A percentile compares a stretch with the other conserved stretches of the same genome.
These are phyloP conservation scores for Furcasterigmium furcatum DNA, from an alignment of 2,329 filamentous ascomycete species.

Conservation along the genomic window DNA sequence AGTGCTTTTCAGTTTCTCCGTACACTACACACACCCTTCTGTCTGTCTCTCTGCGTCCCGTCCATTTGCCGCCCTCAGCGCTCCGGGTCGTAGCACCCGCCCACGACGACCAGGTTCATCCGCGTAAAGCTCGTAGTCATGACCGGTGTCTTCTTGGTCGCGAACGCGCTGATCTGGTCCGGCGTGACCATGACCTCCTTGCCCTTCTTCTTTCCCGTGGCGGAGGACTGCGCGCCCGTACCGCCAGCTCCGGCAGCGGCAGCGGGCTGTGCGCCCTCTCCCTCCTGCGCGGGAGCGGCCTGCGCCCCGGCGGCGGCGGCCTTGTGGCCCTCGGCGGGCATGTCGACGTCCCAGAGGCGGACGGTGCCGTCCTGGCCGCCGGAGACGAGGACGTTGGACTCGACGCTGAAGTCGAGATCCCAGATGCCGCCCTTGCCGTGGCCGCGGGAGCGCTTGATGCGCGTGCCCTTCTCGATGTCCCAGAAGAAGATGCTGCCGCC, in stretches of 20 bases:
- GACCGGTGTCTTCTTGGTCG: slow-evolving; percentile 93
- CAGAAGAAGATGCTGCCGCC: slow-evolving; percentile 90
- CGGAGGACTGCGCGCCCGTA: slow-evolving; percentile 20
- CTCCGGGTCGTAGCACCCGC: slow-evolving; percentile 64
- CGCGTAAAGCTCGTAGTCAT: slow-evolving; percentile 91
- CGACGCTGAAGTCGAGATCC: slow-evolving; percentile 89
- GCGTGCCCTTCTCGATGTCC: slow-evolving; percentile 83
- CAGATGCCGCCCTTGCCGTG: slow-evolving; percentile 93
- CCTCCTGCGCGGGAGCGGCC: slow-evolving; percentile 19
- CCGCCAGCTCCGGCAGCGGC: slow-evolving; percentile 18
- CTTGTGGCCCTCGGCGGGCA: slow-evolving; percentile 63
- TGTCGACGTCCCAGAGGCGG: slow-evolving; percentile 85
- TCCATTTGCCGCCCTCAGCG: slow-evolving; percentile 21
- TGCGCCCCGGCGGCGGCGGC: slow-evolving; percentile 39
- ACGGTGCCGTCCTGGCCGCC: slow-evolving; percentile 91
- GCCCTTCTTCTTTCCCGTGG: slow-evolving; percentile 65
- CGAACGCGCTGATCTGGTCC: slow-evolving; percentile 92
- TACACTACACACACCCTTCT: no score
- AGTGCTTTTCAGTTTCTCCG: no score
- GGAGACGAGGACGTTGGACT: slow-evolving; percentile 86
- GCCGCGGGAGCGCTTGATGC: slow-evolving; percentile 89
- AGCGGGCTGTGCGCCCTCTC: slow-evolving; percentile 31
- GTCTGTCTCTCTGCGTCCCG: no score
- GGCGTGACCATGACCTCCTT: slow-evolving; percentile 89
- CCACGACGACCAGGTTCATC: slow-evolving; percentile 91